Conservation (phyloP, 306 rosid genomes). For the Quillaja saponaria region DNA sequence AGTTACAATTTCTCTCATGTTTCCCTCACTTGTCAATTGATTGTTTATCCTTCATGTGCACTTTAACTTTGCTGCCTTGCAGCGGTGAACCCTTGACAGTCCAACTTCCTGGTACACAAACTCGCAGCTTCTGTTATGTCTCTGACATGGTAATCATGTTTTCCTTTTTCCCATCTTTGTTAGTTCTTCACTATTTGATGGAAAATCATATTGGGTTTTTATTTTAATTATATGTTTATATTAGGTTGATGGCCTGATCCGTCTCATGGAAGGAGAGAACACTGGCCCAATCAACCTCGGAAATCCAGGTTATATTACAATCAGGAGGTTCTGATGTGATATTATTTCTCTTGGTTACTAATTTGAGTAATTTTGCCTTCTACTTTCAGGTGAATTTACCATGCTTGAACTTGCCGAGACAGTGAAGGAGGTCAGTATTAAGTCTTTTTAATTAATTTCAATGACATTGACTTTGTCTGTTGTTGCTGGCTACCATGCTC, state of each 20-base stretch:
- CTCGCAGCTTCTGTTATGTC: conserved; percentile 87
- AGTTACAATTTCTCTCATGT: not conserved
- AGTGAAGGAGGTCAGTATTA: conserved; percentile 77
- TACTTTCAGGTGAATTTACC: conserved; percentile 83
- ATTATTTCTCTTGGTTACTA: not conserved
- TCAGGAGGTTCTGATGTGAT: not conserved
- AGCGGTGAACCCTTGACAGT: conserved; percentile 80
- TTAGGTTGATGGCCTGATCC: conserved; percentile 81
- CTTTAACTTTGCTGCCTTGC: conserved; percentile 32
- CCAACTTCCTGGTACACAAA: conserved; percentile 82
- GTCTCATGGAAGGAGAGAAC: conserved; percentile 73
- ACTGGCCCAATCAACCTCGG: conserved; percentile 88
- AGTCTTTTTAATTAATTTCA: conserved; percentile 13
- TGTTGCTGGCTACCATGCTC: not conserved
- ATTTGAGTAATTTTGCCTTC: conserved; percentile 8
- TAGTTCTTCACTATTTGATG: not conserved
- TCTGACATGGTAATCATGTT: conserved; percentile 61
- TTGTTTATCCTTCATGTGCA: not conserved
- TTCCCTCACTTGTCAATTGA: not conserved
- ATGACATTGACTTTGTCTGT: conserved; percentile 3
- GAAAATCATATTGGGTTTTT: too few species aligned
- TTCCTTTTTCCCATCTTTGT: conserved; percentile 12
- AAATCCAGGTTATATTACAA: conserved; percentile 66
- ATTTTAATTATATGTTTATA: conserved; percentile 20
- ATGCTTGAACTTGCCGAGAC: conserved; percentile 93